phyloP scores from a whole-genome alignment of 352 stramenopile genomes.

The Phytophthora hybrid region DNA sequence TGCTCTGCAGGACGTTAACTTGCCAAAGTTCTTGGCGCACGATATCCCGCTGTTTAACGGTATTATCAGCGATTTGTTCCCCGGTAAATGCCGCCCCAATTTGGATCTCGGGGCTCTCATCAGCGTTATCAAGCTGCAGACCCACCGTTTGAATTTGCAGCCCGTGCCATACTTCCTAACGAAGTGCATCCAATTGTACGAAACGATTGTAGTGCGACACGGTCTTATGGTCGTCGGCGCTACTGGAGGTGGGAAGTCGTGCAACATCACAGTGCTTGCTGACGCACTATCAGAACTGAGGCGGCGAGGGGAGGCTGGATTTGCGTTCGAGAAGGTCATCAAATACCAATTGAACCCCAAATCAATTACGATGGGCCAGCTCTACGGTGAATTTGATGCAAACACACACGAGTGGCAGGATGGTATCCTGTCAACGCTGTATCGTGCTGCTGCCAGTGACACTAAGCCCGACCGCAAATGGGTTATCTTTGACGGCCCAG shows the following conservation, averaged over 20 bases:
- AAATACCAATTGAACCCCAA: conserved; percentile 96
- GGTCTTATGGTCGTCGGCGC: conserved; percentile 96
- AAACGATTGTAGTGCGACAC: conserved; percentile 95
- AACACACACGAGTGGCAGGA: conserved; percentile 97
- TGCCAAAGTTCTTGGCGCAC: conserved; percentile 95
- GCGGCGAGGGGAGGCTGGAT: conserved; percentile 71
- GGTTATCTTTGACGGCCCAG: conserved; percentile 95
- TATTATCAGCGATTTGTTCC: conserved; percentile 96
- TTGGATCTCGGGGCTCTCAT: conserved; percentile 90
- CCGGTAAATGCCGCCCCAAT: conserved; percentile 88
- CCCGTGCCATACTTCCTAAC: conserved; percentile 93
- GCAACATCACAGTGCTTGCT: conserved; percentile 92
- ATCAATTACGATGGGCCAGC: conserved; percentile 95
- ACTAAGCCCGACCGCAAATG: conserved; percentile 94
- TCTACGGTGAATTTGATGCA: conserved; percentile 96
- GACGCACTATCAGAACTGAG: conserved; percentile 92
- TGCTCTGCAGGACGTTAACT: conserved; percentile 96
- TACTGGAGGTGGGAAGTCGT: conserved; percentile 92
- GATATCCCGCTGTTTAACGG: conserved; percentile 96
- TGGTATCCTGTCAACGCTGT: conserved; percentile 95
- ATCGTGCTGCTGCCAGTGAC: conserved; percentile 88
- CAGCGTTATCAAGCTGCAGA: conserved; percentile 91
- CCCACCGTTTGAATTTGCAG: conserved; percentile 85
- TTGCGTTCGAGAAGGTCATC: conserved; percentile 91
- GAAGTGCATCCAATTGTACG: conserved; percentile 96